Evolutionary conservation across 805 yeast genomes (phyloP).

Genomic region (Sungouiella blattae): DNA sequence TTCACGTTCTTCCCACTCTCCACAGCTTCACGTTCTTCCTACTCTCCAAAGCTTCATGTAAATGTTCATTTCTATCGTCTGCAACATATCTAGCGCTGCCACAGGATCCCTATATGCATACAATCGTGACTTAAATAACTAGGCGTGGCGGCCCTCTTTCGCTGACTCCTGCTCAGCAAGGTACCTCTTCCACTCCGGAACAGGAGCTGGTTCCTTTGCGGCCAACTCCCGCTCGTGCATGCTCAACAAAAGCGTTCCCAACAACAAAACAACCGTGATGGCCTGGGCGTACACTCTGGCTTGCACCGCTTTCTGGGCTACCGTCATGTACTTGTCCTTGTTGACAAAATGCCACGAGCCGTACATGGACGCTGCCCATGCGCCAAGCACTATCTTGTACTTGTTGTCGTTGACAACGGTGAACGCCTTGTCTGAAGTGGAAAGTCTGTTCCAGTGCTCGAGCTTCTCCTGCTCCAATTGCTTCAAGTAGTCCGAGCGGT

Average conservation of each 20-base stretch:
- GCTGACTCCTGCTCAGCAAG: constrained; percentile 22
- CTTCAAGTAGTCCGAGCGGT: constrained; percentile 46
- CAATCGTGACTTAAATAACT: no score
- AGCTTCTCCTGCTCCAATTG: constrained; percentile 43
- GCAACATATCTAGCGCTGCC: no score
- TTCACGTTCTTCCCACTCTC: no score
- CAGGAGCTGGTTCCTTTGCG: constrained; percentile 28
- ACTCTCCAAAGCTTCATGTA: no score
- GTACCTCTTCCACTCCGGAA: constrained; percentile 35
- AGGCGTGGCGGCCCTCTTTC: constrained; percentile 3
- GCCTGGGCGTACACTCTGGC: constrained; percentile 92
- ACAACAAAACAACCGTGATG: constrained; percentile 64
- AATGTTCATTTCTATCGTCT: no score
- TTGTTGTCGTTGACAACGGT: constrained; percentile 52
- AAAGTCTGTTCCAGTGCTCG: constrained; percentile 48
- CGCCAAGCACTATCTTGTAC: constrained; percentile 63
- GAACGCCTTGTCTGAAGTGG: constrained; percentile 47
- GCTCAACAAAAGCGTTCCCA: constrained; percentile 65
- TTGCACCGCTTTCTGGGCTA: constrained; percentile 76
- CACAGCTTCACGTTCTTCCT: no score
- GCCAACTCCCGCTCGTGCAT: constrained; percentile 60
- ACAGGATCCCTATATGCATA: no score
- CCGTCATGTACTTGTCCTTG: constrained; percentile 70
- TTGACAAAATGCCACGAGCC: constrained; percentile 77
- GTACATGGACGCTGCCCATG: constrained; percentile 78